These are phyloP conservation scores for Emergomyces africanus DNA, from an alignment of 2,329 filamentous ascomycete species.

Conservation along the genomic window DNA sequence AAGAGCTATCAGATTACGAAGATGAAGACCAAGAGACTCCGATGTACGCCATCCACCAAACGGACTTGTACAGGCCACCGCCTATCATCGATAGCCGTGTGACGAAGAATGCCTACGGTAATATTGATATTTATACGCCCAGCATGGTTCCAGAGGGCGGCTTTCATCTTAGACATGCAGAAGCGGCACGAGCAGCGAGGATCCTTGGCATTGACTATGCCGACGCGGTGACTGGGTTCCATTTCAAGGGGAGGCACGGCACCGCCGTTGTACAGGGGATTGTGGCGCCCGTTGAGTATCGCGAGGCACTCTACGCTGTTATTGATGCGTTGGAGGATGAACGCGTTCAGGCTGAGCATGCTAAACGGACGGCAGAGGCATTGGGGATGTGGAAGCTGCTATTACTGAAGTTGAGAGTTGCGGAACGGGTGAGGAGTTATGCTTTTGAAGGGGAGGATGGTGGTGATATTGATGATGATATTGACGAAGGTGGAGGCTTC, in stretches of 20 bases:
- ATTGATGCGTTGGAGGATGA: constrained; percentile 56
- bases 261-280: constrained; percentile 71
- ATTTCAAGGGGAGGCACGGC: constrained; percentile 73
- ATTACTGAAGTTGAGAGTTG: constrained; percentile 52
- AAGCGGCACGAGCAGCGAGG: constrained; percentile 58
- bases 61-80: constrained; percentile 60
- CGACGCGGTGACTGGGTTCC: constrained; percentile 79
- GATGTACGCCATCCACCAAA: constrained; percentile 48
- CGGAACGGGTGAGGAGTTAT: constrained; percentile 56
- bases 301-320: constrained; percentile 58
- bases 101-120: constrained; percentile 49
- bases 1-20: constrained; percentile 15
- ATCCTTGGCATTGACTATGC: constrained; percentile 73
- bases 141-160: constrained; percentile 51
- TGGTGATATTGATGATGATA: constrained; percentile 11
- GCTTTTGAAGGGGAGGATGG: constrained; percentile 24
- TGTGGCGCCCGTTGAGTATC: constrained; percentile 59
- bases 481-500: constrained; percentile 26
- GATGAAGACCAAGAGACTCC: constrained; percentile 41
- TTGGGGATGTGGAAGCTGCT: constrained; percentile 48
- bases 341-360: constrained; percentile 49
- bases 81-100: constrained; percentile 62
- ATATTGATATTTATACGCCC: constrained; percentile 50
- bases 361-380: constrained; percentile 37
- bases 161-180: constrained; percentile 42